Percentiles rank a stretch among this genome's conserved stretches.
phyloP scores from a whole-genome alignment of 2,329 filamentous ascomycete genomes.

The Talaromyces sp. region DNA sequence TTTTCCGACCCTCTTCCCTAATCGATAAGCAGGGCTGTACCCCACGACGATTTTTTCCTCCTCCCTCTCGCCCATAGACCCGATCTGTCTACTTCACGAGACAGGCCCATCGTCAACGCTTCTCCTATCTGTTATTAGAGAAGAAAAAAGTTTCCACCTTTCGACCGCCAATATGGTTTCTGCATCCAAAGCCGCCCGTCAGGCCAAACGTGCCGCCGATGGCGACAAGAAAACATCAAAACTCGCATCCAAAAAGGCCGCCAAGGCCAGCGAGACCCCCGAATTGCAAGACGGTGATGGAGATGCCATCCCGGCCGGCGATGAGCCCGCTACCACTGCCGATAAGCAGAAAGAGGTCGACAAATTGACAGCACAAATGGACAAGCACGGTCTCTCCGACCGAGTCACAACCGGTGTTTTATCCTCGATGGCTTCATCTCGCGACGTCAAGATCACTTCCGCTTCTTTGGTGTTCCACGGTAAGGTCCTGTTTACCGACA shows the following conservation, averaged over 20 bases:
- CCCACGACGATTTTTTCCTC: slow-evolving; percentile 25
- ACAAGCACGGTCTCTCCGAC: slow-evolving; percentile 93
- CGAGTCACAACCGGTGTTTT: slow-evolving; percentile 97
- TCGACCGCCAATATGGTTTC: slow-evolving; percentile 56
- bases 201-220: slow-evolving; percentile 64
- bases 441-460: slow-evolving; percentile 96
- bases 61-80: slow-evolving; percentile 24
- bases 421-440: slow-evolving; percentile 75
- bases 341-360: slow-evolving; percentile 77
- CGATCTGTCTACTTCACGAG: slow-evolving; percentile 19
- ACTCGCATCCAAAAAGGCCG: slow-evolving; percentile 62
- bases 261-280: slow-evolving; percentile 43
- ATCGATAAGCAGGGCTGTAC: slow-evolving; percentile 39
- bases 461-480: slow-evolving; percentile 96
- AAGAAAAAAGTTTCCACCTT: slow-evolving; percentile 15
- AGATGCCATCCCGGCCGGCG: slow-evolving; percentile 51
- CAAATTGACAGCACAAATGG: slow-evolving; percentile 87
- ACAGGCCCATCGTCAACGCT: background rate
- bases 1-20: slow-evolving; percentile 25
- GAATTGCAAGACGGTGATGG: slow-evolving; percentile 63
- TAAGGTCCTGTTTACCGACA: slow-evolving; percentile 90
- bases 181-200: slow-evolving; percentile 65
- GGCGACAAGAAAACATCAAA: slow-evolving; percentile 74
- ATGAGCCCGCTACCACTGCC: slow-evolving; percentile 66
- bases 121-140: slow-evolving; percentile 2